A percentile compares a stretch with the other conserved stretches of the same genome.
phyloP scores from a whole-genome alignment of 2,329 filamentous ascomycete genomes.

The Colletotrichum chlorophyti region DNA sequence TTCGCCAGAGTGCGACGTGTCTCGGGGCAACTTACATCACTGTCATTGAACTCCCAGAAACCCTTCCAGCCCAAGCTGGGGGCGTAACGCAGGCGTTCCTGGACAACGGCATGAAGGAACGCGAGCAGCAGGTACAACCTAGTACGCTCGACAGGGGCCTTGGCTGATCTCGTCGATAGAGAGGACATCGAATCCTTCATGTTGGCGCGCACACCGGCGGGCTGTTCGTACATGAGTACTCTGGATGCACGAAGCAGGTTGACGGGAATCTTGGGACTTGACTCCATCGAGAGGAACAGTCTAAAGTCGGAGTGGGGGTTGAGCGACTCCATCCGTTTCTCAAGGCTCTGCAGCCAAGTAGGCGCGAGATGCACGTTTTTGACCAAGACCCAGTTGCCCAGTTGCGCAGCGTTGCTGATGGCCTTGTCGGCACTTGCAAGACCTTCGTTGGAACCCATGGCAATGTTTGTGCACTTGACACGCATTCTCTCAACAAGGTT shows the following conservation, averaged over 20 bases:
- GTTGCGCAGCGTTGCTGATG: constrained; percentile 88
- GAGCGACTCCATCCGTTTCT: constrained; percentile 95
- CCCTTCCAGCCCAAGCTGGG: constrained; percentile 96
- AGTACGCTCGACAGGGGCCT: constrained; percentile 88
- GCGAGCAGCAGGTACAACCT: constrained; percentile 90
- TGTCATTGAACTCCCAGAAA: constrained; percentile 99
- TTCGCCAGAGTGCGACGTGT: constrained; percentile 26
- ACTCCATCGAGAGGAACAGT: constrained; percentile 97
- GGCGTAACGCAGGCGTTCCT: constrained; percentile 93
- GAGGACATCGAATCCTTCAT: constrained; percentile 97
- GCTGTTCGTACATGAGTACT: constrained; percentile 97
- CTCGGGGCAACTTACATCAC: constrained; percentile 75
- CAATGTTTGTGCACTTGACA: constrained; percentile 91
- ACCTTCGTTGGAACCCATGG: constrained; percentile 98
- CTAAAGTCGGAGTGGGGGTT: constrained; percentile 94
- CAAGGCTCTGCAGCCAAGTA: constrained; percentile 94
- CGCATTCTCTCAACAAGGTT: constrained; percentile 85
- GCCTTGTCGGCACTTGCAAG: constrained; percentile 93
- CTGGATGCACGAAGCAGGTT: constrained; percentile 92
- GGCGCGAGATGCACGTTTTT: constrained; percentile 98
- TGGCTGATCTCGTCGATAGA: constrained; percentile 75
- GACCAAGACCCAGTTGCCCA: constrained; percentile 94
- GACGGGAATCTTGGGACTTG: constrained; percentile 94
- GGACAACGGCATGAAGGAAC: constrained; percentile 94
- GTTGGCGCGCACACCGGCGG: constrained; percentile 93